Base-by-base conservation (phyloP, 2,329 filamentous ascomycete genomes). In the Arachnopeziza araneosa region DNA sequence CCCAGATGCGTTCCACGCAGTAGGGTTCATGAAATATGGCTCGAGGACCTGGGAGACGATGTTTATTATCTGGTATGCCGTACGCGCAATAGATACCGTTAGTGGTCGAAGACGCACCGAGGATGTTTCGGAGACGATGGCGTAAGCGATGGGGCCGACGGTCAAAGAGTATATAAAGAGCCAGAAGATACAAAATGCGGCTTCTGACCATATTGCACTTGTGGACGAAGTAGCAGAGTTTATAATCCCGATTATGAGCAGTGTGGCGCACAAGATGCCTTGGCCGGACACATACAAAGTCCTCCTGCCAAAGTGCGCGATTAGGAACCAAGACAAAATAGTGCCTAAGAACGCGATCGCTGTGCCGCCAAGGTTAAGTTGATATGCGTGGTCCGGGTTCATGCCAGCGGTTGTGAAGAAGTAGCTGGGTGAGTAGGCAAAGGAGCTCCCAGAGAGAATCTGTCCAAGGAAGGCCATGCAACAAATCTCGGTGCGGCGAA, bases 211-310 rank as follows among this genome's bases (percentile, higher is more conserved):
- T 19, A 67, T 72, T 2, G 74, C 74, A 22, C 75, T 75, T 1
- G 71, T 70, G 2, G 74, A 53, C 44, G 57, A 57, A 10, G 56
- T 52, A 7, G 60, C 50, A 21, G 56, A 59, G 74, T 30, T 30
- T 30, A 77, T 63, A 76, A 77, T 50, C 24, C 91, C 91, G 73
- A 96, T 87, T 72, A 92, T 77, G 67, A 95, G 77, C 2, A 96
- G 82, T 85, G 96, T 91, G 58, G 75, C 67, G 74, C 82, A 92
- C 24, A 96, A 81, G 2, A 84, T 85, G 64, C 84, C 87, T 3
- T 95, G 82, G 19, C 91, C 91, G 65, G 84, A 88, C 9, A 95
- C 77, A 70, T 92, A 95, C 2, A 96, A 75, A 1, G 75, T 75
- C 6, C 80, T 75, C 2, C 81, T 76, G 14, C 81, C 81, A 60